Evolutionary conservation across 2,329 filamentous ascomycete species (phyloP).

Genomic region (Fusarium sp.): DNA sequence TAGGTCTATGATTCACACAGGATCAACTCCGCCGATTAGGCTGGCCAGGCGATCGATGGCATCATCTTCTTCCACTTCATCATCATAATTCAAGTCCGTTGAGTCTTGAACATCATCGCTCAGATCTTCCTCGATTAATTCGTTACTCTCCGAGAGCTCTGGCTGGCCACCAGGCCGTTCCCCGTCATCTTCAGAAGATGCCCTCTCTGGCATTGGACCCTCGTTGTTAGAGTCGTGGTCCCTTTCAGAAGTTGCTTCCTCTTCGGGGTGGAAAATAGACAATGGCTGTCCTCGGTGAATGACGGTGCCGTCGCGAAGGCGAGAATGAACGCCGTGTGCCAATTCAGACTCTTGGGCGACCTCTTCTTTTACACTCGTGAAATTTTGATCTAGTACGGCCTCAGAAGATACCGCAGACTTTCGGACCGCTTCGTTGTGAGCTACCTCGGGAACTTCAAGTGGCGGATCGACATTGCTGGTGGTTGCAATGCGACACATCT

Average conservation of each 20-base stretch:
- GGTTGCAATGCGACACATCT: constrained; percentile 54
- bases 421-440: constrained; percentile 7
- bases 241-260: background rate
- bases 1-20: background rate
- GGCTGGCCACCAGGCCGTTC: background rate
- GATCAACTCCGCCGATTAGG: constrained; percentile 15
- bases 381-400: background rate
- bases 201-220: background rate
- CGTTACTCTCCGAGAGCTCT: background rate
- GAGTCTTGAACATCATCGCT: background rate
- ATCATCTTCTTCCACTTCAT: constrained; percentile 14
- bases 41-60: constrained; percentile 37
- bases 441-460: constrained; percentile 24
- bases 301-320: constrained; percentile 32
- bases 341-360: background rate
- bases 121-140: background rate
- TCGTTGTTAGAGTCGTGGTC: background rate
- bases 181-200: background rate
- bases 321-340: constrained; percentile 14
- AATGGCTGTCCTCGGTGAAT: constrained; percentile 36
- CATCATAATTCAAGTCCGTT: background rate
- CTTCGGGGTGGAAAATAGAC: constrained; percentile 24
- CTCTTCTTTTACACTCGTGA: background rate
- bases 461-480: constrained; percentile 35
- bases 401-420: background rate